Percentiles rank a stretch among this genome's conserved stretches.
These are phyloP conservation scores for Eutrema japonicum DNA, from an alignment of 345 rosid species.

Conservation along the genomic window DNA sequence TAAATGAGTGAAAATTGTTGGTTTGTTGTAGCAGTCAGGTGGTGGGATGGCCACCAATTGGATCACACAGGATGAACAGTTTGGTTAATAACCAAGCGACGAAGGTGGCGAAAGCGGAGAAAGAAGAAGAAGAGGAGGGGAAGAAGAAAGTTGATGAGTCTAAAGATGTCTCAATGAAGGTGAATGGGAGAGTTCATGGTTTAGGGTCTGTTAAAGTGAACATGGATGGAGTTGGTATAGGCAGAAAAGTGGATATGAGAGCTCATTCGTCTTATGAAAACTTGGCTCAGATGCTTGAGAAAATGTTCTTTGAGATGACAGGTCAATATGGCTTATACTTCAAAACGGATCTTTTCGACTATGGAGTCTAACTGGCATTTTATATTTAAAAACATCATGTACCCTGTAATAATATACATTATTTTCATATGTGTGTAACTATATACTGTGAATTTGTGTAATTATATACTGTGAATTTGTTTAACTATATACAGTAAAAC, in stretches of 20 bases:
- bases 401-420: background rate
- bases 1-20: background rate
- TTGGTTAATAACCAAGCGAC: constrained; percentile 64
- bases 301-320: constrained; percentile 68
- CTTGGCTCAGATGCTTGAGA: constrained; percentile 72
- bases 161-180: constrained; percentile 54
- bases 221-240: constrained; percentile 85
- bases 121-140: constrained; percentile 37
- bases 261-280: constrained; percentile 71
- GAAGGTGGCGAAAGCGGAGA: constrained; percentile 59
- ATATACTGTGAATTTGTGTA: too few relatives aligned
- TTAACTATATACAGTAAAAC: too few relatives aligned
- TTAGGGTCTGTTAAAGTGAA: constrained; percentile 82
- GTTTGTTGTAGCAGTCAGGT: constrained; percentile 63
- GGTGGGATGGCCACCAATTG: constrained; percentile 95
- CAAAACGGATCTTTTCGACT: background rate
- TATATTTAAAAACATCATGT: constrained; percentile 33
- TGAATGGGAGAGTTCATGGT: constrained; percentile 53
- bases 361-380: background rate
- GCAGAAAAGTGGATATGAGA: constrained; percentile 86
- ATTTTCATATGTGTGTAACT: too few relatives aligned
- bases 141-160: constrained; percentile 46
- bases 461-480: too few relatives aligned
- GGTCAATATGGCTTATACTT: constrained; percentile 3
- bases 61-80: constrained; percentile 76